A percentile compares a stretch with the other conserved stretches of the same genome.
These are phyloP conservation scores for Plasmodium gaboni DNA, from an alignment of 169 alveolate genomes.

Conservation along the genomic window DNA sequence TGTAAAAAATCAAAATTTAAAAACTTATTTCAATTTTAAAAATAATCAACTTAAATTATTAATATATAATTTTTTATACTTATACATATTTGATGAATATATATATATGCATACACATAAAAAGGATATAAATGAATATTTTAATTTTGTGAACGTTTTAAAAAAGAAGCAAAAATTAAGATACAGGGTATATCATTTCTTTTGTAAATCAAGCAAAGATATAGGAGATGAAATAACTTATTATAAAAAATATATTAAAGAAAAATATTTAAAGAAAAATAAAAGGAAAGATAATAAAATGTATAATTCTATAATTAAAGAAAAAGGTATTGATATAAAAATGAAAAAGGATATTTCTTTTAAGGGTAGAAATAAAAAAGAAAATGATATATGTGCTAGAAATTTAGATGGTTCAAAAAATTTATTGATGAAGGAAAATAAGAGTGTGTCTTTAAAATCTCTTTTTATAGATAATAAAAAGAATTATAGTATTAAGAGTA, in stretches of 20 bases:
- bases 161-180: slow-evolving; percentile 62
- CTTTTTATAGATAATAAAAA: slow-evolving; percentile 33
- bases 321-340: slow-evolving; percentile 19
- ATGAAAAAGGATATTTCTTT: slow-evolving; percentile 43
- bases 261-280: slow-evolving; percentile 43
- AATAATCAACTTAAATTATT: slow-evolving; percentile 64
- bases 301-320: slow-evolving; percentile 45
- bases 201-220: slow-evolving; percentile 28
- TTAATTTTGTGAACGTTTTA: slow-evolving; percentile 51
- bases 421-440: slow-evolving; percentile 13
- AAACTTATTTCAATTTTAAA: slow-evolving; percentile 35
- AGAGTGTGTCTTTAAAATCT: slow-evolving; percentile 7
- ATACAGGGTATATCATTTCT: slow-evolving; percentile 32
- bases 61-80: slow-evolving; percentile 50
- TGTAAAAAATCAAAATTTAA: slow-evolving; percentile 11
- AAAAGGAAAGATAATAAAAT: slow-evolving; percentile 51
- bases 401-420: slow-evolving; percentile 8
- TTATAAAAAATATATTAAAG: slow-evolving; percentile 63
- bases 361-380: slow-evolving; percentile 12
- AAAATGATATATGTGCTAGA: slow-evolving; percentile 8
- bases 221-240: slow-evolving; percentile 41
- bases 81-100: slow-evolving; percentile 65
- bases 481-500: slow-evolving; percentile 32
- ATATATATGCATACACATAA: slow-evolving; percentile 54
- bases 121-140: slow-evolving; percentile 73